Evolutionary conservation across 2,329 filamentous ascomycete species (phyloP).

Genomic region (Parastagonospora nodorum): DNA sequence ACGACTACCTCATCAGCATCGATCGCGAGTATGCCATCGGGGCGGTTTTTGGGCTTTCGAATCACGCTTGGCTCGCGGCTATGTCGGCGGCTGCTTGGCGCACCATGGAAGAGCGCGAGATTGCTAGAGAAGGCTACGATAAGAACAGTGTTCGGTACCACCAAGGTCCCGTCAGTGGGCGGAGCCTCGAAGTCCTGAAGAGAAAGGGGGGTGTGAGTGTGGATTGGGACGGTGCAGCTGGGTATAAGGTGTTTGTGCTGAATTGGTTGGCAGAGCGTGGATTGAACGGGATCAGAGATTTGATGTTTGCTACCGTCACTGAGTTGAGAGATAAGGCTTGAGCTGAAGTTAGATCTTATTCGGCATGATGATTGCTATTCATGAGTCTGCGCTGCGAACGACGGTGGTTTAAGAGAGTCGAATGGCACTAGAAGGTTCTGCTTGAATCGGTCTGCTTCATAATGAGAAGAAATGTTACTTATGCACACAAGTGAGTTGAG

Average conservation of each 20-base stretch:
- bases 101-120: conserved; percentile 53
- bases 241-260: conserved; percentile 76
- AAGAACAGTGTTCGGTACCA: conserved; percentile 34
- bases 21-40: conserved; percentile 47
- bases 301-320: conserved; percentile 84
- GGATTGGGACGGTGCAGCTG: conserved; percentile 75
- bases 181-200: conserved; percentile 66
- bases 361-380: background rate
- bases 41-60: conserved; percentile 53
- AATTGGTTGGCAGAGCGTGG: conserved; percentile 68
- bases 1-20: conserved; percentile 48
- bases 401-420: background rate
- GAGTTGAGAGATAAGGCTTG: conserved; percentile 58
- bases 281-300: conserved; percentile 67
- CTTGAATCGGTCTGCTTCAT: too few relatives aligned
- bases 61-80: conserved; percentile 53
- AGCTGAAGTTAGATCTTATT: background rate
- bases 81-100: conserved; percentile 55
- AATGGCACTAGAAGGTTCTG: too few relatives aligned
- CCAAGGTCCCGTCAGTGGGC: conserved; percentile 67
- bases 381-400: background rate
- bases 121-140: conserved; percentile 29
- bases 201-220: conserved; percentile 69
- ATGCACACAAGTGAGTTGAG: too few relatives aligned
- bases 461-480: too few relatives aligned